Base-by-base conservation (phyloP, 2,329 filamentous ascomycete genomes). In the Trichophyton equinum region DNA sequence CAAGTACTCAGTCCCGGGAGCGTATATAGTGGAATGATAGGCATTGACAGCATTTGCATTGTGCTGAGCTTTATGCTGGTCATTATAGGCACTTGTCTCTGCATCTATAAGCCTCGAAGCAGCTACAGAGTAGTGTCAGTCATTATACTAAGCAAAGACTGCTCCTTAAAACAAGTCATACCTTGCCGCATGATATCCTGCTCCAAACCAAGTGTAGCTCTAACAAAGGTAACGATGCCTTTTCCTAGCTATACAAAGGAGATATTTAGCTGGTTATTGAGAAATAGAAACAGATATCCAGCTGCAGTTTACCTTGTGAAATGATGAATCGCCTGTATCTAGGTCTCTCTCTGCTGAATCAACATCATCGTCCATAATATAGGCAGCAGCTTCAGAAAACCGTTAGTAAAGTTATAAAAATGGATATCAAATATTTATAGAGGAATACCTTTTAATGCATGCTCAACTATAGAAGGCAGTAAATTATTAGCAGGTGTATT, bases 331-430 rank as follows among this genome's bases (percentile, higher is more conserved):
- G 51, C 88, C 86, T 66, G 86, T 82, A 58, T 82, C 81, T 40
- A 96, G 79, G 47, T 84, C 83, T 63, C 79, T 79, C 75, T 95
- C 89, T 4, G 94, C 94, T 44, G 83, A 85, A 40, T 90, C 88
- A 63, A 97, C 86, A 74, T 97, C 90, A 74, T 96, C 91, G 70
- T 94, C 87, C 80, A 96, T 87, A 67, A 96, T 89, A 61, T 88
- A 77, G 7, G 82, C 80, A 3, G 86, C 84, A 44, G 88, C 87
- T 72, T 40, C 8, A 40, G 18, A 44, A 22, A 4, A 44, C 18
- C 18, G 2, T 7, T 57, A 57, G 40, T 20, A 44, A 36, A 6
- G 22, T 57, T 2, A 42, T 3, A 57, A 30, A 11, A 7, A 18
- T 18, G 2, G 8, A 30, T 22, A n/a, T 44, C 3, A 20, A 40